Evolutionary conservation across 1,284 basidiomycete species (phyloP), one percentile per base, ranked within the genome.

Genomic region (Melampsora occidentalis): DNA sequence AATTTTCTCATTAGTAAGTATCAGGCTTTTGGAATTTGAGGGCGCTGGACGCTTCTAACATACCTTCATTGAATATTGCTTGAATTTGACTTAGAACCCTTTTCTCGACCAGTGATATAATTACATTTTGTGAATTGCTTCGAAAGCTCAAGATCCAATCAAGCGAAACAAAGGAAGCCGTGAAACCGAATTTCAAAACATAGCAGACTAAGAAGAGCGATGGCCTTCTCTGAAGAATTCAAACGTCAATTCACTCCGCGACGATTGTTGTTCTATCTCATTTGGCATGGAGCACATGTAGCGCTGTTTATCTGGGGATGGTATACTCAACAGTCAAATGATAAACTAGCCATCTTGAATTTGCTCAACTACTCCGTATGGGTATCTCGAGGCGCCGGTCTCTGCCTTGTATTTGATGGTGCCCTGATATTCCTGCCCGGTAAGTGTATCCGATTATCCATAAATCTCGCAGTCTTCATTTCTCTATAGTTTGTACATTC

Each of bases 341-440:
- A 69, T 10, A 51, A 22, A 22, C 57, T 76, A 42, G 67, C 46
- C 39, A 67, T 76, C 10, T 64, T 76, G 35, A 76, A 76, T 51
- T 64, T 76, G 46, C 31, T 76, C 5, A 62, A 31, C 28, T 69
- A 62, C 49, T 76, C 73, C 5, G 73, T 76, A 18, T 76, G 73
- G 73, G 69, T 57, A 6, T 76, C 73, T 7, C 62, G 73, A 64
- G 73, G 73, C 2, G 73, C 73, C 2, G 73, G 73, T 35, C 59
- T 76, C 12, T 59, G 61, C 33, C 67, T 76, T 31, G 73, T 59
- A 14, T 39, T 76, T 1, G 67, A 76, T 57, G 73, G 73, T 20
- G 67, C 68, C 53, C 51, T 76, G 33, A 53, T 76, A 16, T 63
- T 63, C 33, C 20, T 63, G 9, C 62, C 62, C 20, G 20, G 62